Conservation (phyloP, 2,329 filamentous ascomycete species). For the Xylaria sp. region DNA sequence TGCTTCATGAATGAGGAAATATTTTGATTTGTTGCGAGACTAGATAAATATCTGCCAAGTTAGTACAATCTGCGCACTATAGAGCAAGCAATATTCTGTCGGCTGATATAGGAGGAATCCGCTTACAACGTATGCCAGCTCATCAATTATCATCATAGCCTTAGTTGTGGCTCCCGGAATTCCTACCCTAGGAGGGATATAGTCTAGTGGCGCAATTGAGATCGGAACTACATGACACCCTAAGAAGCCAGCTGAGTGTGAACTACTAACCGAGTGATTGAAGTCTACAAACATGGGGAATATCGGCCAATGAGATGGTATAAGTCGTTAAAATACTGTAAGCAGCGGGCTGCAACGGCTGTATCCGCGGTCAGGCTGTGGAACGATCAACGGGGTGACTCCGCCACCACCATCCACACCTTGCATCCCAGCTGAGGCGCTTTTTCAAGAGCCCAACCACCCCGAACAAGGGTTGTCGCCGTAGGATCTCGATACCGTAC, state of each 20-base stretch:
- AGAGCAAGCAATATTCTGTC: too few relatives aligned
- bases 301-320: slow-evolving; percentile 17
- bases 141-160: background rate
- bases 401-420: slow-evolving; percentile 22
- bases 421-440: slow-evolving; percentile 26
- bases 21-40: background rate
- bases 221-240: background rate
- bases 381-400: background rate
- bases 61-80: too few relatives aligned
- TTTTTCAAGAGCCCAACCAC: slow-evolving; percentile 1
- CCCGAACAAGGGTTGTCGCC: background rate
- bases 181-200: background rate
- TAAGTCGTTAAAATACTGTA: background rate
- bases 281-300: slow-evolving; percentile 6
- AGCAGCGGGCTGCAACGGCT: slow-evolving; percentile 6
- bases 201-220: background rate
- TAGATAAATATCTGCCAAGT: too few relatives aligned
- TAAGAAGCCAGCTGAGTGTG: slow-evolving; percentile 10
- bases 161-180: background rate
- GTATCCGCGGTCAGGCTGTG: slow-evolving; percentile 7
- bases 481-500: background rate
- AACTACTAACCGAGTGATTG: background rate
- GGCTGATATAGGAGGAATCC: too few relatives aligned
- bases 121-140: background rate
- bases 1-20: slow-evolving; percentile 5